Evolutionary conservation across 257 asterid species (phyloP), one percentile per base, ranked within the genome.

Genomic region (Anisodus acutangulus): DNA sequence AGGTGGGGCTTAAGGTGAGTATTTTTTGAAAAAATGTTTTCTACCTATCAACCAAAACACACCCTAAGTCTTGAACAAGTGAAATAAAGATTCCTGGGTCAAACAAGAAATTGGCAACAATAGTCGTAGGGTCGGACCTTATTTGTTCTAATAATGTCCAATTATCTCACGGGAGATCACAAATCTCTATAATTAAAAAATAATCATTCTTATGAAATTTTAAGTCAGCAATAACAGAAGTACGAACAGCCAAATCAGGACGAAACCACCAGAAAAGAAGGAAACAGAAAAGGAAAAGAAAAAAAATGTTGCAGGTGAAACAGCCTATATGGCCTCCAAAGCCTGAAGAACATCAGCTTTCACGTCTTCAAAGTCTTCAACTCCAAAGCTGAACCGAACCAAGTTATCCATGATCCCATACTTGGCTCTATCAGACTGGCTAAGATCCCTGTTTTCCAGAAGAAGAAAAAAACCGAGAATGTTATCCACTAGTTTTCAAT

Each of bases 331-430:
- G 83, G 92, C 57, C 82, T 93, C 96, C 86, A 95, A 89, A 72
- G 98, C 98, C 92, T 93, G 97, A 87, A 95, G 94, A 83, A 95
- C 84, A 91, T 95, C 98, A 54, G 90, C 88, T 86, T 93, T 92
- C 90, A 95, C 83, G 89, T 95, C 98, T 72, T 90, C 98, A 43
- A 93, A 92, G 85, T 88, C 97, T 84, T 95, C 98, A 55, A 93
- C 92, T 83, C 98, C 98, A 85, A 95, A 95, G 90, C 98, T 95
- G 94, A 93, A 95, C 57, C 98, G 92, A 53, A 95, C 95, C 97
- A 95, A 88, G 93, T 92, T 95, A 92, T 95, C 98, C 91, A 92
- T 39, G 69, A 95, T 95, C 9, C 98, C 98, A 66, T 92, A 92
- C 90, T 90, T 92, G 13, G 97, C 97, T 91, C 97, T 92, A 22